Evolutionary conservation across 495 filamentous ascomycete genomes (phyloP).

Genomic region (Pyronema domesticum): DNA sequence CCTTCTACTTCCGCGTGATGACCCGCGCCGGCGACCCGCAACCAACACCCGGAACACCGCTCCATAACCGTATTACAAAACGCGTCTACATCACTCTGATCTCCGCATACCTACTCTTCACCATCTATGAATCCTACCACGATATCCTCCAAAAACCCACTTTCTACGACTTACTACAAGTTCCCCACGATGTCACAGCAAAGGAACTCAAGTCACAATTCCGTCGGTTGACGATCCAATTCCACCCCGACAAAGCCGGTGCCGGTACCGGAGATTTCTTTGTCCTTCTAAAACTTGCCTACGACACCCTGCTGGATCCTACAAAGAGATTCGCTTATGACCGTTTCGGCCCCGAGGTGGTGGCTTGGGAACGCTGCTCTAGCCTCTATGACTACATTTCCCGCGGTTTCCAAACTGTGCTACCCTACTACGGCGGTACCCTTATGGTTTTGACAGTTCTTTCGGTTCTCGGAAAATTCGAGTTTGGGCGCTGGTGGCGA

Average conservation of each 20-base stretch:
- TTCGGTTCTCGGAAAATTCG: constrained; percentile 59
- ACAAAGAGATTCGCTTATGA: constrained; percentile 82
- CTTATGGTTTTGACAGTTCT: constrained; percentile 46
- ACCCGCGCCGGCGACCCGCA: constrained; percentile 80
- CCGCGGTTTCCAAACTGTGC: constrained; percentile 38
- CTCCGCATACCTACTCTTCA: constrained; percentile 70
- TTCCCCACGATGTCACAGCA: constrained; percentile 50
- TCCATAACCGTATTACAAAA: constrained; percentile 52
- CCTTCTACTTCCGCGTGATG: constrained; percentile 69
- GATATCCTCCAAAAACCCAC: constrained; percentile 48
- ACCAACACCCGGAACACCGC: constrained; percentile 52
- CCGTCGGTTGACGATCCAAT: constrained; percentile 60
- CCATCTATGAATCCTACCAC: constrained; percentile 81
- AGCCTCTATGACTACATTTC: constrained; percentile 59
- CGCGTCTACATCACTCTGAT: constrained; percentile 72
- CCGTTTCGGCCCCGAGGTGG: constrained; percentile 64
- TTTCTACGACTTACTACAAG: constrained; percentile 59
- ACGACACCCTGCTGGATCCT: constrained; percentile 67
- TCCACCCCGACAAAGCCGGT: constrained; percentile 76
- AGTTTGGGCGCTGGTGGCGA: constrained; percentile 81
- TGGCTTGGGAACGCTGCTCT: constrained; percentile 46
- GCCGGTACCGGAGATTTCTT: constrained; percentile 47
- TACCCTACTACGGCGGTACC: constrained; percentile 49
- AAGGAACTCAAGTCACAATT: constrained; percentile 68
- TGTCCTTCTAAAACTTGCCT: constrained; percentile 60